These are phyloP conservation scores for Pittosporum tobira DNA, from an alignment of 129 eudicot species.

Conservation along the genomic window DNA sequence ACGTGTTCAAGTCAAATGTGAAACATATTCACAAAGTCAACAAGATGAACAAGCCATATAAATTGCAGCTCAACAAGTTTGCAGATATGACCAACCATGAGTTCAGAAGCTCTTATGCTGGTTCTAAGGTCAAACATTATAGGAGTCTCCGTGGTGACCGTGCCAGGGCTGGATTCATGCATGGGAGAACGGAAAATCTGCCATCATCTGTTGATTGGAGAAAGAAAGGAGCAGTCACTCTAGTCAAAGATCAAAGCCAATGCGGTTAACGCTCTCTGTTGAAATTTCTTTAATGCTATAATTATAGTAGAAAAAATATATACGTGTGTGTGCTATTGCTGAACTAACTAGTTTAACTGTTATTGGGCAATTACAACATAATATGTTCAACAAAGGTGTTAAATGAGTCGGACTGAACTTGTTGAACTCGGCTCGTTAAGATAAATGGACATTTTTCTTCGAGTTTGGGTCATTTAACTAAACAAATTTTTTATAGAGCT, in stretches of 20 bases:
- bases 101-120: slow-evolving; percentile 41
- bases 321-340: too few relatives aligned
- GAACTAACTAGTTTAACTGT: too few relatives aligned
- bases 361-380: too few relatives aligned
- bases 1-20: slow-evolving; percentile 73
- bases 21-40: slow-evolving; percentile 52
- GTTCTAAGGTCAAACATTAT: slow-evolving; percentile 57
- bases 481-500: too few relatives aligned
- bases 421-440: too few relatives aligned
- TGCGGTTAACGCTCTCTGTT: slow-evolving; percentile 46
- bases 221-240: slow-evolving; percentile 62
- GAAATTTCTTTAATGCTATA: too few relatives aligned
- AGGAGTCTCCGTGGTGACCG: slow-evolving; percentile 50
- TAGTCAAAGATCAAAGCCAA: slow-evolving; percentile 75
- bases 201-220: slow-evolving; percentile 79
- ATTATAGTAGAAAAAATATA: too few relatives aligned
- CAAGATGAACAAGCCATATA: slow-evolving; percentile 80
- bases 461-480: too few relatives aligned
- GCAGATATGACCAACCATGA: slow-evolving; percentile 84
- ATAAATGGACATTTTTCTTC: too few relatives aligned
- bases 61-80: slow-evolving; percentile 68
- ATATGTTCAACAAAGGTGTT: too few relatives aligned
- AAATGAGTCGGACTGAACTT: too few relatives aligned
- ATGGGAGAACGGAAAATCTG: slow-evolving; percentile 36
- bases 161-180: slow-evolving; percentile 44